A percentile compares a stretch with the other conserved stretches of the same genome.
These are phyloP conservation scores for Cyberlindnera petersonii DNA, from an alignment of 805 yeast genomes.

Conservation along the genomic window DNA sequence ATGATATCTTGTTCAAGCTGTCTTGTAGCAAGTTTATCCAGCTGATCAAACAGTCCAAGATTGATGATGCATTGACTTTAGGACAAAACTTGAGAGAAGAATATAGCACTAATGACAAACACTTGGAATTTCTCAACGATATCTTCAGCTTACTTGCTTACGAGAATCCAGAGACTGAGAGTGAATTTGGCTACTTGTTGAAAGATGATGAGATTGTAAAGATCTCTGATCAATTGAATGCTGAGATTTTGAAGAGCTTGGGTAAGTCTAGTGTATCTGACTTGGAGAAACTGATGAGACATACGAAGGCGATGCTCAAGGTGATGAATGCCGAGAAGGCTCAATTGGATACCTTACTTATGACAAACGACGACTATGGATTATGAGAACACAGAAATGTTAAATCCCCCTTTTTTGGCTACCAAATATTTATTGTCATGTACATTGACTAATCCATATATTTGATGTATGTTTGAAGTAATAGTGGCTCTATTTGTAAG, in stretches of 20 bases:
- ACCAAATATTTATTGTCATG: no score
- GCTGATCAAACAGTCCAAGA: slow-evolving; percentile 29
- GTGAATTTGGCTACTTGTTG: slow-evolving; percentile 37
- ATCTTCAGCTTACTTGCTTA: slow-evolving; percentile 51
- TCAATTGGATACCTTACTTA: slow-evolving; percentile 33
- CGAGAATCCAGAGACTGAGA: slow-evolving; percentile 38
- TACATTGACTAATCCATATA: no score
- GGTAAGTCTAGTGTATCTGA: slow-evolving; percentile 43
- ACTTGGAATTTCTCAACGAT: slow-evolving; percentile 38
- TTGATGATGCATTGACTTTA: slow-evolving; percentile 35
- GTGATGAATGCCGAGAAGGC: slow-evolving; percentile 31
- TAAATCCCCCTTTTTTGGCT: no score
- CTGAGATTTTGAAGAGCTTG: slow-evolving; percentile 38
- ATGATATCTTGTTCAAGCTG: slow-evolving; percentile 37
- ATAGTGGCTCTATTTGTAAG: no score
- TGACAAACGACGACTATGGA: slow-evolving; percentile 44
- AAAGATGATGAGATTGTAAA: slow-evolving; percentile 34
- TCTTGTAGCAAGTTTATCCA: slow-evolving; percentile 41
- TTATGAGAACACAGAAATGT: no score
- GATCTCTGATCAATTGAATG: slow-evolving; percentile 40
- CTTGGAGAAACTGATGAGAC: slow-evolving; percentile 41
- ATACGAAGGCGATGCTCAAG: slow-evolving; percentile 35
- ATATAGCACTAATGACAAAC: slow-evolving; percentile 31
- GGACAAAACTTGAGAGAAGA: slow-evolving; percentile 36
- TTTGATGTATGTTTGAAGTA: no score